A percentile compares a stretch with the other conserved stretches of the same genome.
phyloP scores from a whole-genome alignment of 495 filamentous ascomycete genomes.

The Saxophila tyrrhenica region DNA sequence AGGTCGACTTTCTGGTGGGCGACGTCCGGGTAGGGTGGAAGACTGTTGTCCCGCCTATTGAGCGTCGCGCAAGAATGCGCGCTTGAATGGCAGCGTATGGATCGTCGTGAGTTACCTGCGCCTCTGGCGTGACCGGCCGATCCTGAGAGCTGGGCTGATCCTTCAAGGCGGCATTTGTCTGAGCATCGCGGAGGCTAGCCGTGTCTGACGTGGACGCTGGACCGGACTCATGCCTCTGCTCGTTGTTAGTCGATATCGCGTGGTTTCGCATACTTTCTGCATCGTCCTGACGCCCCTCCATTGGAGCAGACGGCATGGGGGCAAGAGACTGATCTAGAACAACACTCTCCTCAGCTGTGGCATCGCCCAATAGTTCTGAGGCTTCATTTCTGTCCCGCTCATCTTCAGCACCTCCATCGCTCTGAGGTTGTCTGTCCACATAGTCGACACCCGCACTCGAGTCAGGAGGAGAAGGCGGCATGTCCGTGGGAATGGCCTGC shows the following conservation, averaged over 20 bases:
- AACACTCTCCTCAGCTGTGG: not conserved
- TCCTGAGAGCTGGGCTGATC: not conserved
- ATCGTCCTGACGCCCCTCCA: too few relatives aligned
- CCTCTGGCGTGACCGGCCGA: not conserved
- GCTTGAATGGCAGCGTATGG: constrained; percentile 20
- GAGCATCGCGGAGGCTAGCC: not conserved
- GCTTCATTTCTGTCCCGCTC: not conserved
- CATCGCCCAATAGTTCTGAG: not conserved
- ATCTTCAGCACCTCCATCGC: not conserved
- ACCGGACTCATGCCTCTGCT: too few relatives aligned
- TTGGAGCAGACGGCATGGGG: too few relatives aligned
- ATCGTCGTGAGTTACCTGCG: constrained; percentile 5
- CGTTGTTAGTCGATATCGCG: too few relatives aligned
- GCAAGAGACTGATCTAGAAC: not conserved
- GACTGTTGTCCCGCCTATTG: constrained; percentile 13
- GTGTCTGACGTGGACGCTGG: too few relatives aligned
- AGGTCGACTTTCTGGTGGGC: constrained; percentile 4
- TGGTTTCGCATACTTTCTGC: too few relatives aligned
- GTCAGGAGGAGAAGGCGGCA: constrained; percentile 20
- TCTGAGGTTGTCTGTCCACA: not conserved
- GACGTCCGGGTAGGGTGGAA: not conserved
- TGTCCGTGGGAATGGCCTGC: constrained; percentile 18
- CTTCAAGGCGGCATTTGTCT: not conserved
- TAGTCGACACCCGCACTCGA: constrained; percentile 14
- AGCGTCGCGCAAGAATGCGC: constrained; percentile 19